Evolutionary conservation across 306 rosid species (phyloP), one percentile per base, ranked within the genome.

Genomic region (Coriaria nepalensis): DNA sequence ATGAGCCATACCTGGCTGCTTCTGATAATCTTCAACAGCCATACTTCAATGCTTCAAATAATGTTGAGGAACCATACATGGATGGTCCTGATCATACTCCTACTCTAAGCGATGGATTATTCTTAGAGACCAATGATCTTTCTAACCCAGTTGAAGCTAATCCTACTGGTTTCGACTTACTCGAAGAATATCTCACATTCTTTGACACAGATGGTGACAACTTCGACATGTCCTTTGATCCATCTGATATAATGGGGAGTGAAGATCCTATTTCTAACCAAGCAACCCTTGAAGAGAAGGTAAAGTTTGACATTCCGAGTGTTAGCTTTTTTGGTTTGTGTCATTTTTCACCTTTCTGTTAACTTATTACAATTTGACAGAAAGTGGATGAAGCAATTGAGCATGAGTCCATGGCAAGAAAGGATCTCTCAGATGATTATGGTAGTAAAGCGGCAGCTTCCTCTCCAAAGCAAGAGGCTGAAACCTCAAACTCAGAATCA

Each of bases 111-210:
- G 84, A 69, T 54, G 83, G 70, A 32, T 68, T 56, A 43, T 81
- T 56, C 66, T 58, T 92, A 36, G 94, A 85, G 68, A 49, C 92
- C 2, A 61, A 85, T 60, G 94, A 85, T 64, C 76, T 82, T 42
- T 8, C 56, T 33, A 57, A 62, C 43, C 80, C 78, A 13, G 15
- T 62, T 0, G 73, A 64, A 58, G 59, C 43, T 2, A 77, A 64
- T 53, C 50, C 77, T 59, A 53, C 33, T 53, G 75, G 47, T 34
- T 15, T 56, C 49, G 92, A 55, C 42, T 49, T 69, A 61, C 44
- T 92, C 35, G 81, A 90, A 4, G 80, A 79, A 62, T 82, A 65
- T 65, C 93, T 82, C 52, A 45, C 60, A 4, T 70, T 8, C 72
- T 57, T 78, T 52, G 75, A 74, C 39, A 68, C 72, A 2, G 83